These are phyloP conservation scores for Tuber borchii DNA, from an alignment of 495 filamentous ascomycete species.

Conservation along the genomic window DNA sequence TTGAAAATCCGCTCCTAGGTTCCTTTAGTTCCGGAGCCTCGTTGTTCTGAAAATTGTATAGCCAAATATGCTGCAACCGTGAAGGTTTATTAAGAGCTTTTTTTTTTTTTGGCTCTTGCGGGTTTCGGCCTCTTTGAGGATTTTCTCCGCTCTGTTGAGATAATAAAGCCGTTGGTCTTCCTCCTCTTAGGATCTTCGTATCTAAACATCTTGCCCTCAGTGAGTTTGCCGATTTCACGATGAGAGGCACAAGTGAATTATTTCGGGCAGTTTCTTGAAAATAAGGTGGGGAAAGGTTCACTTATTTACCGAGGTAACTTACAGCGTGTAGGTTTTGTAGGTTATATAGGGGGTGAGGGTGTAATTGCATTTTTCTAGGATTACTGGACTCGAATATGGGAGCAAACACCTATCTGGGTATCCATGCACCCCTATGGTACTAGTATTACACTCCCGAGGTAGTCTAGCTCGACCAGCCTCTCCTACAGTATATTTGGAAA, in stretches of 20 bases:
- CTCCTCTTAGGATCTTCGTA: neutral
- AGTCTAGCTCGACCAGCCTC: no score
- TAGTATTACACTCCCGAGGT: no score
- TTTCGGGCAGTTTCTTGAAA: neutral
- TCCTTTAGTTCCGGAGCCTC: neutral
- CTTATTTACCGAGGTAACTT: no score
- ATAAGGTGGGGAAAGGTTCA: no score
- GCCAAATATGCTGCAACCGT: neutral
- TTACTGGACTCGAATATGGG: no score
- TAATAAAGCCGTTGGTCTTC: neutral
- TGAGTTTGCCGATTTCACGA: neutral
- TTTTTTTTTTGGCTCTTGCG: neutral
- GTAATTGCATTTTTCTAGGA: no score
- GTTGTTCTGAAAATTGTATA: neutral
- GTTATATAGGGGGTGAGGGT: no score
- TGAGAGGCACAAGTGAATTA: neutral
- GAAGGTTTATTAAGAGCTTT: neutral
- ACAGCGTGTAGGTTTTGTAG: no score
- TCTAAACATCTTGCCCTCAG: neutral
- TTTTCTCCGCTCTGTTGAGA: neutral
- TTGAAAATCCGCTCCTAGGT: neutral
- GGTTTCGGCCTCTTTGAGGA: neutral
- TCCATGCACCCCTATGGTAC: no score
- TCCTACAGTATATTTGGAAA: no score
- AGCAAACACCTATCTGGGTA: no score